Evolutionary conservation across 2,329 filamentous ascomycete species (phyloP), one percentile per base, ranked within the genome.

Genomic region (Cordyceps javanica): DNA sequence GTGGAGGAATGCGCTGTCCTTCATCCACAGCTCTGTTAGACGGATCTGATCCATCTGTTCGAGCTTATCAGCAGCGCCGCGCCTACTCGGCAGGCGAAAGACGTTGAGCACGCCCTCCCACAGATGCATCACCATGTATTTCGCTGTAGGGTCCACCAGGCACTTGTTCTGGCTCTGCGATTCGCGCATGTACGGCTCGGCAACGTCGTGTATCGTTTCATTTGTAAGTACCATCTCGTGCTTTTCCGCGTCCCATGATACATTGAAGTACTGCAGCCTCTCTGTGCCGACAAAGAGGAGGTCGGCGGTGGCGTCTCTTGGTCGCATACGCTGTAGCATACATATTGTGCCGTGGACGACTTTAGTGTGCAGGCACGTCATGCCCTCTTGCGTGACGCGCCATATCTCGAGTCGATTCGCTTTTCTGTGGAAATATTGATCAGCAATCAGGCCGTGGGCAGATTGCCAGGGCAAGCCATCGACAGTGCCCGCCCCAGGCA

Each of bases 281-380:
- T 96, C 89, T 48, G 94, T 99, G 51, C 91, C 93, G 58, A 99
- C 82, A 69, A 99, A 96, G 60, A 99, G 82, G 61, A 97, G 84
- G 64, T 97, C 91, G 49, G 86, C 90, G 5, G 79, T 73, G 28
- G 87, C 86, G 64, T 90, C 83, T 50, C 85, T 83, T 6, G 92
- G 91, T 26, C 85, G 85, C 49, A 99, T 78, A 66, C 86, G 87
- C 67, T 94, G 83, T 14, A 97, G 81, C 78, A 97, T 90, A 8
- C 89, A 87, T 64, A 97, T 86, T 63, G 88, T 90, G 69, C 93
- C 94, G 69, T 93, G 93, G 57, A 97, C 79, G 61, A 85, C 77
- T 66, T 87, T 87, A 3, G 89, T 88, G 61, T 80, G 82, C 34
- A 83, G 78, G 59, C 92, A 80, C 1, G 75, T 72, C 57, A 92